phyloP scores from a whole-genome alignment of 306 rosid species.

The Quercus variabilis region DNA sequence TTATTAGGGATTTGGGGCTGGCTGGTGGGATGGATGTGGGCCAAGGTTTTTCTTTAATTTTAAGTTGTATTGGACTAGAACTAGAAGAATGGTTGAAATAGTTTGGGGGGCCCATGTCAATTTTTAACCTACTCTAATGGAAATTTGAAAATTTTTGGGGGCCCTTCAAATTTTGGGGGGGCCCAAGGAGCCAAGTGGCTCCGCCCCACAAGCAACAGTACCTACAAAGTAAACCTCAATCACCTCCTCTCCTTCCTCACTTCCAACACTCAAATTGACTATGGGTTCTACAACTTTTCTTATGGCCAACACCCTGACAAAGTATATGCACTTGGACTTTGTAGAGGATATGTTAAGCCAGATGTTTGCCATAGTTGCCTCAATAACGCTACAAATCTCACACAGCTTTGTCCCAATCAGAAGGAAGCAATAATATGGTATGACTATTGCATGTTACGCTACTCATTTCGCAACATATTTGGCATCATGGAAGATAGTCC shows the following conservation, averaged over 20 bases:
- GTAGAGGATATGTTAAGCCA: constrained; percentile 6
- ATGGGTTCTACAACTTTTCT: not conserved
- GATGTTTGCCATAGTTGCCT: constrained; percentile 6
- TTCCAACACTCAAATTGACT: not conserved
- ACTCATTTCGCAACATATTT: not conserved
- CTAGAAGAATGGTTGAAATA: too few relatives aligned
- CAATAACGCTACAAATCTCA: not conserved
- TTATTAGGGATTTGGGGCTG: too few relatives aligned
- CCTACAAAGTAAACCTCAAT: not conserved
- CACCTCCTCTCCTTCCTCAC: not conserved
- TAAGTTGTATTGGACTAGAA: too few relatives aligned
- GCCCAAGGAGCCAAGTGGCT: too few relatives aligned
- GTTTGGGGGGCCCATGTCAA: too few relatives aligned
- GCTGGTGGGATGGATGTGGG: too few relatives aligned
- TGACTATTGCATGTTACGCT: constrained; percentile 2
- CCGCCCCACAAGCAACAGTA: not conserved
- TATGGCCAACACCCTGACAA: not conserved
- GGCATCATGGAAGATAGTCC: not conserved
- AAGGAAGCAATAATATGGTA: constrained; percentile 6
- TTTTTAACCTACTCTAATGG: too few relatives aligned
- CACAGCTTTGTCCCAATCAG: not conserved
- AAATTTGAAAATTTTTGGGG: too few relatives aligned
- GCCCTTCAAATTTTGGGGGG: too few relatives aligned
- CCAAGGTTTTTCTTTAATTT: too few relatives aligned
- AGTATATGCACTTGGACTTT: constrained; percentile 3